Evolutionary conservation across 495 filamentous ascomycete species (phyloP).

Genomic region (Penicillium roqueforti): DNA sequence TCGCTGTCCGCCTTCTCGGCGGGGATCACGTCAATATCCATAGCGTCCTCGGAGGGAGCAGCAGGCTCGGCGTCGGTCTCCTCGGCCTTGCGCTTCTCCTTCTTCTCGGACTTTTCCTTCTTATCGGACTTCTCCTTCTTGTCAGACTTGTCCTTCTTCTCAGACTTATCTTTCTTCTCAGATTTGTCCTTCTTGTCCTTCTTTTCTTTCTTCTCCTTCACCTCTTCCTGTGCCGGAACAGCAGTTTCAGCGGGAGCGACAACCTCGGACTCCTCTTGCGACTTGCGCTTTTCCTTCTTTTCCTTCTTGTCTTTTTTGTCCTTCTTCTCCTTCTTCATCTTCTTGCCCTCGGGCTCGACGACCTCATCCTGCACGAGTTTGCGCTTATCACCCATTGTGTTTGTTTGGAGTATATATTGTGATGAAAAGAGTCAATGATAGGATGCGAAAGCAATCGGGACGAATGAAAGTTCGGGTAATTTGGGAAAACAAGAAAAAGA

Average conservation of each 20-base stretch:
- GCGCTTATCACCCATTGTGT: conserved; percentile 45
- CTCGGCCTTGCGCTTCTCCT: conserved; percentile 5
- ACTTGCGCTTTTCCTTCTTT: conserved; percentile 23
- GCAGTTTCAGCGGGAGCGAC: conserved; percentile 8
- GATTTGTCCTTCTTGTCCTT: conserved; percentile 20
- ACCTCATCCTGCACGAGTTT: conserved; percentile 36
- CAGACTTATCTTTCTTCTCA: conserved; percentile 19
- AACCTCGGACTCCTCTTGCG: conserved; percentile 15
- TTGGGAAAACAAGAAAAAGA: neutral
- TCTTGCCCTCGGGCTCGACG: conserved; percentile 36
- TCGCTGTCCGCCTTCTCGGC: conserved; percentile 8
- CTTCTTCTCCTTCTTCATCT: conserved; percentile 35
- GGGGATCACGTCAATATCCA: conserved; percentile 18
- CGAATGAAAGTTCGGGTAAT: neutral
- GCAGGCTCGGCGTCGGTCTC: conserved; percentile 1
- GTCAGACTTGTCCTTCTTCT: conserved; percentile 19
- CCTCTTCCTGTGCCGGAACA: neutral
- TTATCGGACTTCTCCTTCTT: conserved; percentile 10
- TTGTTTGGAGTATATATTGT: neutral
- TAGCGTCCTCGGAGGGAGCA: conserved; percentile 12
- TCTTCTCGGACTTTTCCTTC: conserved; percentile 6
- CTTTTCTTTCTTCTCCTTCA: conserved; percentile 19
- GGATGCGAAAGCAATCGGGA: neutral
- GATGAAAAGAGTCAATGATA: neutral
- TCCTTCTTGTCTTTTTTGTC: conserved; percentile 33